These are phyloP conservation scores for Saprolegnia parasitica DNA, from an alignment of 352 stramenopile species.

Conservation along the genomic window DNA sequence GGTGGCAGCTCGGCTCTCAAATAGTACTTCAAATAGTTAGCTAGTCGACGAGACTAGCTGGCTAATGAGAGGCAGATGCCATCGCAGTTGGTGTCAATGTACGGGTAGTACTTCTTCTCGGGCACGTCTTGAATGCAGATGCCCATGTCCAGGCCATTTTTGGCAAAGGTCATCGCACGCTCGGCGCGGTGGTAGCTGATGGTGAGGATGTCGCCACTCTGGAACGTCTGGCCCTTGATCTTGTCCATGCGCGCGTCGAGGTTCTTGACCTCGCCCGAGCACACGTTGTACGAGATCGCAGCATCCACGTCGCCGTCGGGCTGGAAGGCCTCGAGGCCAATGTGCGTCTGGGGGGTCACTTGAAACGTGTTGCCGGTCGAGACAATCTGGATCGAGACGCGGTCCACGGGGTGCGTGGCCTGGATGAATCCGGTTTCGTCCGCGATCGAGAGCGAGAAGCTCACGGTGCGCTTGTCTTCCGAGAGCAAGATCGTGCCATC, in stretches of 20 bases:
- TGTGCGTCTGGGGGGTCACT: conserved; percentile 16
- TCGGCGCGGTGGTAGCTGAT: conserved; percentile 24
- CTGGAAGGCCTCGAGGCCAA: conserved; percentile 28
- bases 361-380: conserved; percentile 18
- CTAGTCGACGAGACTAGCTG: conserved; percentile 1
- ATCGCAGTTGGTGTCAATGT: conserved; percentile 30
- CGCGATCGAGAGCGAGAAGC: conserved; percentile 23
- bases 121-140: conserved; percentile 24
- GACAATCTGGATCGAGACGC: conserved; percentile 27
- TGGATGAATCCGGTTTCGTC: conserved; percentile 28
- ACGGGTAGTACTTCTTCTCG: conserved; percentile 30
- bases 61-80: conserved; percentile 28
- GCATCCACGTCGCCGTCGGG: conserved; percentile 27
- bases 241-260: conserved; percentile 3
- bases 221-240: conserved; percentile 20
- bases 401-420: conserved; percentile 23
- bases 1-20: too few relatives aligned
- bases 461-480: conserved; percentile 26
- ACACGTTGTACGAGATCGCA: conserved; percentile 29
- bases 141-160: conserved; percentile 28
- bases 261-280: conserved; percentile 21
- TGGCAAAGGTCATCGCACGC: conserved; percentile 19
- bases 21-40: too few relatives aligned
- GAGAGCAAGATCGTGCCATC: conserved; percentile 25
- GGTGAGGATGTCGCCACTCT: conserved; percentile 23